A percentile compares a stretch with the other conserved stretches of the same genome.
Evolutionary conservation across 768 basidiomycete genomes (phyloP).

Genomic region (Leccinum truebloodii): DNA sequence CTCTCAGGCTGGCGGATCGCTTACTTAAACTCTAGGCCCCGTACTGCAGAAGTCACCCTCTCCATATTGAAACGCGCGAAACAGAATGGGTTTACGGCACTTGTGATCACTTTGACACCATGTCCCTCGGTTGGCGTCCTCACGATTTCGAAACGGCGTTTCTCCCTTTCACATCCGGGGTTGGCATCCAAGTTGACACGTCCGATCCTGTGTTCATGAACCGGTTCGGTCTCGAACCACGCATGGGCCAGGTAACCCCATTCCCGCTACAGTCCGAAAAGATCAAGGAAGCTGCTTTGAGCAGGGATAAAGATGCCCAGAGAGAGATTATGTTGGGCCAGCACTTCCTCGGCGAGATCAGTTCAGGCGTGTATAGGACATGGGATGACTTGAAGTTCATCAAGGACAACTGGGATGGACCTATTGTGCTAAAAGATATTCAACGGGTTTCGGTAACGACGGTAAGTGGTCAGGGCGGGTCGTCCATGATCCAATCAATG

Average conservation of each 20-base stretch:
- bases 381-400: conserved; percentile 77
- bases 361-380: conserved; percentile 58
- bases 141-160: conserved; percentile 67
- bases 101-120: conserved; percentile 84
- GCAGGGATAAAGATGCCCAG: conserved; percentile 49
- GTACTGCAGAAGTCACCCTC: conserved; percentile 55
- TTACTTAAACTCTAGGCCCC: conserved; percentile 49
- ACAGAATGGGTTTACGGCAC: conserved; percentile 61
- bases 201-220: conserved; percentile 83
- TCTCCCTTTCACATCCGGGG: conserved; percentile 65
- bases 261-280: conserved; percentile 63
- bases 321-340: conserved; percentile 46
- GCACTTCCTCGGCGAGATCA: conserved; percentile 64
- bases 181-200: conserved; percentile 64
- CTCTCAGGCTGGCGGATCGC: not conserved
- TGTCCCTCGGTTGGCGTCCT: conserved; percentile 72
- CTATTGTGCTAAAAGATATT: conserved; percentile 77
- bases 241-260: conserved; percentile 37
- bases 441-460: conserved; percentile 52
- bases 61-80: conserved; percentile 70
- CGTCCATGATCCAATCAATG: not conserved
- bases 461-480: not conserved
- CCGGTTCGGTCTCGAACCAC: conserved; percentile 46
- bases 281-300: conserved; percentile 40
- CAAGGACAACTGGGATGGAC: conserved; percentile 74